Evolutionary conservation across 140 eudicot genomes (phyloP).

Genomic region (Stevia rebaudiana): DNA sequence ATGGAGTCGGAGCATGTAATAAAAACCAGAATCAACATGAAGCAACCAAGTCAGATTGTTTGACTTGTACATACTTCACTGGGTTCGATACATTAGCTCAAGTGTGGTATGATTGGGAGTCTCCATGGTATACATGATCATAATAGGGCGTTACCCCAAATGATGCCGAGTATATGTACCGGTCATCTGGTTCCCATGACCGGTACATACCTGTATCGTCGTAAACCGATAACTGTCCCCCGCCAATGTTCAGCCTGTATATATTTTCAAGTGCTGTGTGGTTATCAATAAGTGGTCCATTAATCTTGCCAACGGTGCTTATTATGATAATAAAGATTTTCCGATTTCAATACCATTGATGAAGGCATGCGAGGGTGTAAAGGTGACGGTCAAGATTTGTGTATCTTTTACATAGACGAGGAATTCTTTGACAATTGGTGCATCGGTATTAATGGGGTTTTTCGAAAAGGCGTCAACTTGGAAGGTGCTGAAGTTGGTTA

Average conservation of each 20-base stretch:
- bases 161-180: background rate
- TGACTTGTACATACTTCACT: constrained; percentile 28
- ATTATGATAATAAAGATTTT: constrained; percentile 14
- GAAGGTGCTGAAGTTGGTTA: constrained; percentile 42
- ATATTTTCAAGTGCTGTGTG: constrained; percentile 31
- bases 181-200: constrained; percentile 30
- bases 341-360: constrained; percentile 54
- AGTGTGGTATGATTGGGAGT: background rate
- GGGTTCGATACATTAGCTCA: background rate
- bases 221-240: background rate
- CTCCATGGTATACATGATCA: background rate
- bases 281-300: constrained; percentile 13
- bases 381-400: constrained; percentile 25
- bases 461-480: constrained; percentile 32
- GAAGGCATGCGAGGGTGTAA: constrained; percentile 45
- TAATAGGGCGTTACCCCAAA: background rate
- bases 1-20: constrained; percentile 48
- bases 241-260: constrained; percentile 45
- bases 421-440: constrained; percentile 33
- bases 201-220: constrained; percentile 41
- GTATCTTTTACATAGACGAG: constrained; percentile 18
- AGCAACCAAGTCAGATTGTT: constrained; percentile 47
- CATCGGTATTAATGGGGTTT: background rate
- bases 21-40: constrained; percentile 50
- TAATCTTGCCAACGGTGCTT: background rate